phyloP scores from a whole-genome alignment of 257 asterid species.

The Paraleonurus japonicus region DNA sequence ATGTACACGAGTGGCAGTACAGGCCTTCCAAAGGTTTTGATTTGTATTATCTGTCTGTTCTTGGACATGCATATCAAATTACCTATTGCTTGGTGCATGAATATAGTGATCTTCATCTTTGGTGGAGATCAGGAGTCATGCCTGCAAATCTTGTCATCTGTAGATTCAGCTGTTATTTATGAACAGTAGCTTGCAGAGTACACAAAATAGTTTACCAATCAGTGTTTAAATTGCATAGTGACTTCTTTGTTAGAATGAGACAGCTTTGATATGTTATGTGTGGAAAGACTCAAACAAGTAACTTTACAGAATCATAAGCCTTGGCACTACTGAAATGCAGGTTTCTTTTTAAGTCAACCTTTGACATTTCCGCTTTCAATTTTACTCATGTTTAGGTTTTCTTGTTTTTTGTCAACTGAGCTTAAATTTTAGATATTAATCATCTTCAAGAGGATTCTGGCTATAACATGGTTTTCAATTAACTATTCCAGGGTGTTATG shows the following conservation, averaged over 20 bases:
- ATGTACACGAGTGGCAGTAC: constrained; percentile 99
- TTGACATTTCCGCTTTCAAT: neutral
- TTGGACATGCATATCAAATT: constrained; percentile 11
- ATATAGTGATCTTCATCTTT: constrained; percentile 20
- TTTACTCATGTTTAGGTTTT: neutral
- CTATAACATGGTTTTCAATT: constrained; percentile 11
- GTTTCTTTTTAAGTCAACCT: neutral
- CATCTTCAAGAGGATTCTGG: constrained; percentile 9
- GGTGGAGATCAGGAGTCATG: constrained; percentile 5
- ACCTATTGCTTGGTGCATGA: constrained; percentile 14
- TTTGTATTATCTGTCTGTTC: neutral
- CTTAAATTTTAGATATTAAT: constrained; percentile 13
- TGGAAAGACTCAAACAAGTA: neutral
- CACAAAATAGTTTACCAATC: neutral
- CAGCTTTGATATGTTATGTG: constrained; percentile 2
- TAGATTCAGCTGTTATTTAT: neutral
- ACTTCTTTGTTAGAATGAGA: constrained; percentile 3
- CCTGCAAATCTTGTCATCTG: constrained; percentile 11
- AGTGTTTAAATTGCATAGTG: constrained; percentile 8
- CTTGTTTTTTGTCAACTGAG: neutral
- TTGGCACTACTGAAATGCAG: neutral
- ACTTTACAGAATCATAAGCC: neutral
- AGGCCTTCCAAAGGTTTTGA: constrained; percentile 82
- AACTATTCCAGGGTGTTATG: constrained; percentile 82
- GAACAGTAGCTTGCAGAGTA: neutral